Evolutionary conservation across 805 yeast species (phyloP).

Genomic region (Ogataea kodamae): DNA sequence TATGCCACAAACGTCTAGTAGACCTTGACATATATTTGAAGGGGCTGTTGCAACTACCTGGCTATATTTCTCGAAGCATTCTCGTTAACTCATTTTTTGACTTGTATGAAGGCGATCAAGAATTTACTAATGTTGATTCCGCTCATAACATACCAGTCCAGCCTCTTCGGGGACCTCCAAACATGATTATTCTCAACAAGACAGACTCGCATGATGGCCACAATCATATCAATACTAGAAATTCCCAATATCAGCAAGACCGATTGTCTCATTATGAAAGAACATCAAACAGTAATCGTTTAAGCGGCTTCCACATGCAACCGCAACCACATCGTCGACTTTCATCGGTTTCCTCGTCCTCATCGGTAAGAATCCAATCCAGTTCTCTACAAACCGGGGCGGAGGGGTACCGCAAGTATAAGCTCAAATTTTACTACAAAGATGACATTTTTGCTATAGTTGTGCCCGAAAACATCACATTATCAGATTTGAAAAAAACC

Average conservation of each 20-base stretch:
- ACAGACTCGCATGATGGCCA: slow-evolving; percentile 13
- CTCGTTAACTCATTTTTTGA: slow-evolving; percentile 72
- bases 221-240: slow-evolving; percentile 21
- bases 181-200: slow-evolving; percentile 26
- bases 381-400: slow-evolving; percentile 2
- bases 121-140: slow-evolving; percentile 26
- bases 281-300: slow-evolving; percentile 20
- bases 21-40: slow-evolving; percentile 52
- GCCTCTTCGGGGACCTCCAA: slow-evolving; percentile 32
- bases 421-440: slow-evolving; percentile 72
- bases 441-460: slow-evolving; percentile 76
- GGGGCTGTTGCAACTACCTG: slow-evolving; percentile 65
- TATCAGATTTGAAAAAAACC: slow-evolving; percentile 25
- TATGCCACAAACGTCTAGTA: slow-evolving; percentile 51
- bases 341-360: slow-evolving; percentile 22
- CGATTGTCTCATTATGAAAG: slow-evolving; percentile 49
- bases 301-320: slow-evolving; percentile 23
- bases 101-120: slow-evolving; percentile 61
- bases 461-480: slow-evolving; percentile 24
- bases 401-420: slow-evolving; percentile 38
- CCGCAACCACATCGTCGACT: slow-evolving; percentile 15
- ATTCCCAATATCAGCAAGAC: slow-evolving; percentile 47
- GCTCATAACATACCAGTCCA: slow-evolving; percentile 22
- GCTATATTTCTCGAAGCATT: slow-evolving; percentile 65
- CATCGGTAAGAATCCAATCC: slow-evolving; percentile 18